These are phyloP conservation scores for Pythium myriotylum DNA, from an alignment of 352 stramenopile genomes.

Conservation along the genomic window DNA sequence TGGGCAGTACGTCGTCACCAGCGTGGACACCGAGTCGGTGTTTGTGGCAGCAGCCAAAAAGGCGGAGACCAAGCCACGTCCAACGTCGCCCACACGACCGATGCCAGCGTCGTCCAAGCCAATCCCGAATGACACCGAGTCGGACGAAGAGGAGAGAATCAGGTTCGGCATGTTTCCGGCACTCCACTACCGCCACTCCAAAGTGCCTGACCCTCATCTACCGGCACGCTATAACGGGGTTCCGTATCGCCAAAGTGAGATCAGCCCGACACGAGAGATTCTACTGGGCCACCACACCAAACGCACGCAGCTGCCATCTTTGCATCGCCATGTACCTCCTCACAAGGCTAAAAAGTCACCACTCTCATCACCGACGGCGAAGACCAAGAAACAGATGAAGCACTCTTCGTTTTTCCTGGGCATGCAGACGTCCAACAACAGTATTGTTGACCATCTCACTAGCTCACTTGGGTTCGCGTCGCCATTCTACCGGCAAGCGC, in stretches of 20 bases:
- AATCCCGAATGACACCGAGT: constrained; percentile 15
- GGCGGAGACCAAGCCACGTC: constrained; percentile 13
- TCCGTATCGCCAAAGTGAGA: constrained; percentile 57
- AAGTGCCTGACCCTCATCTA: constrained; percentile 44
- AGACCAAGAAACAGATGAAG: constrained; percentile 5
- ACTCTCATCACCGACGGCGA: not conserved
- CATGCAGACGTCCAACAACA: constrained; percentile 16
- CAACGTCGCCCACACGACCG: constrained; percentile 20
- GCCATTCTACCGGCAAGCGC: constrained; percentile 22
- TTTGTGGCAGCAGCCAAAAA: constrained; percentile 23
- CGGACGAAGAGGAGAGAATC: constrained; percentile 26
- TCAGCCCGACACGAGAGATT: constrained; percentile 60
- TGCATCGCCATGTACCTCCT: constrained; percentile 14
- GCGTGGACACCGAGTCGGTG: constrained; percentile 24
- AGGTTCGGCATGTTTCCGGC: constrained; percentile 21
- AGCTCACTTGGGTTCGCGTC: constrained; percentile 32
- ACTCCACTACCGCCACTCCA: constrained; percentile 16
- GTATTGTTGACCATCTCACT: constrained; percentile 24
- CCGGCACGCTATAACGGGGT: constrained; percentile 66
- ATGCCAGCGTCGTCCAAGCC: constrained; percentile 27
- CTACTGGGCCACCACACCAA: constrained; percentile 49
- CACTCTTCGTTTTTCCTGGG: constrained; percentile 13
- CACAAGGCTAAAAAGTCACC: not conserved
- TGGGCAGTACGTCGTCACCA: constrained; percentile 31
- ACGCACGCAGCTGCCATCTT: constrained; percentile 50